Percentiles rank a stretch among this genome's conserved stretches.
Evolutionary conservation across 805 yeast genomes (phyloP).

Genomic region (Zygotorulaspora sp.): DNA sequence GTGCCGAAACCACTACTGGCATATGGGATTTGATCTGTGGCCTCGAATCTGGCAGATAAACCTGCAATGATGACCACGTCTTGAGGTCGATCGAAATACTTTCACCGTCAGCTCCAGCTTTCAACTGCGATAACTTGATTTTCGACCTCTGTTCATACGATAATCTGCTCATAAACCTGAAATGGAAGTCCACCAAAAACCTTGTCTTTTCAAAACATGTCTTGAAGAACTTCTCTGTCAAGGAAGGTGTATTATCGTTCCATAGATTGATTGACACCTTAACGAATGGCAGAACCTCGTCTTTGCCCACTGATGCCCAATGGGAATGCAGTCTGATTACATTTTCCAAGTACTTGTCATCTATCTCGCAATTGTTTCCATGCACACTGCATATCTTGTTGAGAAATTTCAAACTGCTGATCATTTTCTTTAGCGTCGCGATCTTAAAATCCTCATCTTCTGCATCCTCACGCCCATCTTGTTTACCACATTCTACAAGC

Average conservation of each 20-base stretch:
- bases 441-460: constrained; percentile 13
- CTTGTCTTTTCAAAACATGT: constrained; percentile 28
- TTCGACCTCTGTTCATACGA: constrained; percentile 25
- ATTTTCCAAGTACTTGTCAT: constrained; percentile 23
- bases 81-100: constrained; percentile 6
- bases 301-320: constrained; percentile 7
- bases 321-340: constrained; percentile 19
- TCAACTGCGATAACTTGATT: constrained; percentile 22
- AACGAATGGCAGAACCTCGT: constrained; percentile 9
- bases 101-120: constrained; percentile 1
- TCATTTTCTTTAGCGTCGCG: constrained; percentile 21
- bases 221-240: constrained; percentile 27
- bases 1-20: constrained; percentile 22
- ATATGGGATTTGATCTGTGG: constrained; percentile 11
- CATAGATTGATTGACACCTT: constrained; percentile 31
- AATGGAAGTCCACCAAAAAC: constrained; percentile 32
- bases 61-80: constrained; percentile 10
- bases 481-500: too few relatives aligned
- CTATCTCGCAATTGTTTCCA: constrained; percentile 18
- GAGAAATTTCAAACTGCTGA: constrained; percentile 25
- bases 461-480: constrained; percentile 2
- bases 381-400: constrained; percentile 22
- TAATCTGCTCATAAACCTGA: constrained; percentile 24
- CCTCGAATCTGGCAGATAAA: constrained; percentile 7
- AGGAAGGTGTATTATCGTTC: constrained; percentile 25